Evolutionary conservation across 139 green algal species (phyloP), one percentile per base, ranked within the genome.

Genomic region (Deuterostichococcus epilithicus): DNA sequence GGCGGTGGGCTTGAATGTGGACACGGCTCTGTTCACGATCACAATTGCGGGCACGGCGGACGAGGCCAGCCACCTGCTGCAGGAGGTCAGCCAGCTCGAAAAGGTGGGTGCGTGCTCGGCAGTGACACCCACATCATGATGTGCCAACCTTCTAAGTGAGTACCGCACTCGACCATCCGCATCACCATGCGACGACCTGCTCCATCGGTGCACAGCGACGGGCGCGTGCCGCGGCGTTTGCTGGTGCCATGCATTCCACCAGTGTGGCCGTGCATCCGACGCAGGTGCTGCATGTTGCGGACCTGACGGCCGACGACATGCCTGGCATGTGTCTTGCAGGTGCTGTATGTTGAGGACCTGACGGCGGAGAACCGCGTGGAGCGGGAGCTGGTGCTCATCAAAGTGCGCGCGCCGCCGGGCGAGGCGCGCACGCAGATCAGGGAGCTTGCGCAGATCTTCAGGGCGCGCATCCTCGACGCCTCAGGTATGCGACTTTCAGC

Each of bases 11-110:
- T 85, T 98, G 33, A 97, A 94, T 72, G 76, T 87, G 25, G 92
- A 98, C 86, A 97, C 95, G 79, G 96, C 96, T 0, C 85, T 99
- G 36, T 99, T 99, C 86, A 99, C 96, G 0, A 95, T 98, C 42
- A 90, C 95, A 15, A 86, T 97, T 20, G 94, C 86, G 0, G 94
- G 94, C 58, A 94, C 84, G 6, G 59, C 77, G 0, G 10, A 86
- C 85, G n/a, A 66, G 25, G n/a, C 28, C 42, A 37, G 73, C 77
- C 45, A 86, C 88, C 69, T 32, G 26, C 59, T 63, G 52, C 90
- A 89, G 74, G 77, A 90, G 8, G 58, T 89, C 33, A 85, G 83
- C 63, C 86, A 91, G 80, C 71, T 91, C 15, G n/a, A 86, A 0
- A 90, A 90, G 78, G 72, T 91, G 52, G 8, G 42, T 8, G 13